phyloP scores from a whole-genome alignment of 2,329 filamentous ascomycete species.

The Trichoderma hamatum region DNA sequence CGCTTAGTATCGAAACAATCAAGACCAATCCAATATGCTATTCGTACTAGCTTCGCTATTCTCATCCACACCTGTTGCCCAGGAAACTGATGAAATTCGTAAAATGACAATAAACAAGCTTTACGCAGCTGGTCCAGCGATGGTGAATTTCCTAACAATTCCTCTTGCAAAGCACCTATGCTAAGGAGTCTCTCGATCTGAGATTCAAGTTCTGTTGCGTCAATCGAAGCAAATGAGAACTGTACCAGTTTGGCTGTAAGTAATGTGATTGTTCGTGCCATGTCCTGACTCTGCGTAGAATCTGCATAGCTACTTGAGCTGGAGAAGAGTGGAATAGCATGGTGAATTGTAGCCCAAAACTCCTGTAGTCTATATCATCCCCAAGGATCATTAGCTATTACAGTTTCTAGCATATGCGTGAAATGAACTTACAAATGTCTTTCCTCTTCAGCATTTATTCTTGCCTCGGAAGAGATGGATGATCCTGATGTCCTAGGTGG shows the following conservation, averaged over 20 bases:
- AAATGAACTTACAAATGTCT: not conserved
- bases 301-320: not conserved
- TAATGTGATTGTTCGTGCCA: constrained; percentile 3
- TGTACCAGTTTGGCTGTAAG: constrained; percentile 26
- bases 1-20: constrained; percentile 26
- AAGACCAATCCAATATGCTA: constrained; percentile 28
- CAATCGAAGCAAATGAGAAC: constrained; percentile 13
- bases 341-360: not conserved
- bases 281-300: not conserved
- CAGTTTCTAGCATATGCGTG: not conserved
- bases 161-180: constrained; percentile 17
- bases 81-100: constrained; percentile 30
- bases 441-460: constrained; percentile 6
- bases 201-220: not conserved
- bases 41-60: constrained; percentile 24
- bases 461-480: not conserved
- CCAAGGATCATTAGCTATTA: not conserved
- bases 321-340: constrained; percentile 18
- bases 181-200: constrained; percentile 18
- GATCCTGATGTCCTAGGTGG: not conserved
- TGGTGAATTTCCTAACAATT: constrained; percentile 11
- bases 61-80: constrained; percentile 31
- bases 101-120: constrained; percentile 27
- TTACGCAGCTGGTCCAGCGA: constrained; percentile 28
- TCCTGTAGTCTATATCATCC: not conserved